phyloP scores from a whole-genome alignment of 202 grass and related monocot genomes.

The Hordeum pubiflorum region DNA sequence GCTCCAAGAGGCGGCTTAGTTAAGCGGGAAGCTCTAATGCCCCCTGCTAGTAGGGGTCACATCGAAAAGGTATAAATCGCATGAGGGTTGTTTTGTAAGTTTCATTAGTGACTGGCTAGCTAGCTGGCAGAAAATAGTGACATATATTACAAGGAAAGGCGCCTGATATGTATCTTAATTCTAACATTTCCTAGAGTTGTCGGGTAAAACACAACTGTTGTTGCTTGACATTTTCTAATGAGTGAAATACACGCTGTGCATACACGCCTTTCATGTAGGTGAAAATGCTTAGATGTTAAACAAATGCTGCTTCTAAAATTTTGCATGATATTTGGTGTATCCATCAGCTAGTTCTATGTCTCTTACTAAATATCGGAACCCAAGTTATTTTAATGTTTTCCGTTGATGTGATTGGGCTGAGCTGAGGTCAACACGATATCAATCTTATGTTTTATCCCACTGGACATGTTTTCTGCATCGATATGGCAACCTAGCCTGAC shows the following conservation, averaged over 20 bases:
- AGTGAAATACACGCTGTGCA: neutral
- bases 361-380: neutral
- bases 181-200: neutral
- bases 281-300: neutral
- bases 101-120: neutral
- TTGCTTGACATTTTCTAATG: neutral
- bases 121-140: neutral
- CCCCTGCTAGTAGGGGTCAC: conserved; percentile 37
- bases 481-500: neutral
- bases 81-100: neutral
- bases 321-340: neutral
- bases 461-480: neutral
- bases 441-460: neutral
- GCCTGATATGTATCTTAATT: neutral
- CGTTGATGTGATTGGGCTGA: neutral
- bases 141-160: neutral
- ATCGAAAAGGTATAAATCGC: conserved; percentile 55
- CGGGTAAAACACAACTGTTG: neutral
- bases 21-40: conserved; percentile 53
- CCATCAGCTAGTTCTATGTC: neutral
- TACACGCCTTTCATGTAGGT: neutral
- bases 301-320: neutral
- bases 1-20: conserved; percentile 40
- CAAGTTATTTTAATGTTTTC: neutral
- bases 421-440: neutral